Conservation (phyloP, 148 eudicot species). For the Nyssa sinensis region DNA sequence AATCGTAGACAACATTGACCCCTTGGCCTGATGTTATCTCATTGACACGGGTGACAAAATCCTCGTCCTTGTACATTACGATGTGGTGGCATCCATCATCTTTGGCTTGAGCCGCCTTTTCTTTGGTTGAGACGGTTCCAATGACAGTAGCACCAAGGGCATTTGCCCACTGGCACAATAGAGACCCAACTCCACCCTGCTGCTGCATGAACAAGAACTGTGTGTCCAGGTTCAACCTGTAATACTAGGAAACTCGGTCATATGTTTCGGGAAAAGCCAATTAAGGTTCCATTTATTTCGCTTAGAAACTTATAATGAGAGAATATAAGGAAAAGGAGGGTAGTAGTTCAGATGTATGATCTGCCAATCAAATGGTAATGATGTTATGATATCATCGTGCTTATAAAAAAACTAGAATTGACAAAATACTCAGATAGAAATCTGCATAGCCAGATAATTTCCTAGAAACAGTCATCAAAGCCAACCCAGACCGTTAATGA, state of each 20-base stretch:
- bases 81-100: constrained; percentile 73
- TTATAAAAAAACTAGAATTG: too few species aligned
- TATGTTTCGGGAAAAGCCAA: not conserved
- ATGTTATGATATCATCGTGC: too few species aligned
- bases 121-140: constrained; percentile 65
- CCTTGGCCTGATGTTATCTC: constrained; percentile 74
- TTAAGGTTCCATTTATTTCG: not conserved
- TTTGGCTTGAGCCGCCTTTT: constrained; percentile 71
- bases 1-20: constrained; percentile 73
- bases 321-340: too few species aligned
- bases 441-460: too few species aligned
- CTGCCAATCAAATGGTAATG: too few species aligned
- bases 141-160: constrained; percentile 71
- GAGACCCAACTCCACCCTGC: constrained; percentile 79
- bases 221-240: constrained; percentile 71
- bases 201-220: constrained; percentile 68
- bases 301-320: too few species aligned
- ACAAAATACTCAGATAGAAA: too few species aligned
- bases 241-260: not conserved
- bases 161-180: constrained; percentile 78
- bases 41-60: constrained; percentile 60
- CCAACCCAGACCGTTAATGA: too few species aligned
- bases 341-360: too few species aligned
- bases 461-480: too few species aligned
- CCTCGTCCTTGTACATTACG: constrained; percentile 56